These are phyloP conservation scores for Musa itinerans DNA, from an alignment of 176 grass and related monocot species.

Conservation along the genomic window DNA sequence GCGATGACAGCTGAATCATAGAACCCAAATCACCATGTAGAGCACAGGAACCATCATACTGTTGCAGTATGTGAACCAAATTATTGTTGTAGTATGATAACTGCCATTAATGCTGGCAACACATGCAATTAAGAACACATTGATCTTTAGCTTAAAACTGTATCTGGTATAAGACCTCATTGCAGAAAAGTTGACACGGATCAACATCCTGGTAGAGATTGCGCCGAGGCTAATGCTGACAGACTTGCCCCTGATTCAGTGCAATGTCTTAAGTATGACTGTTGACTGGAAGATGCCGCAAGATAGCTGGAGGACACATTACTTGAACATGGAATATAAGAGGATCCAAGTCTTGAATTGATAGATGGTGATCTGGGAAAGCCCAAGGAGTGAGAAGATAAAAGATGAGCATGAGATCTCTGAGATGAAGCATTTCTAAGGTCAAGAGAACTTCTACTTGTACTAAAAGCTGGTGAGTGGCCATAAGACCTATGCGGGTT, in stretches of 20 bases:
- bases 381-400: slow-evolving; percentile 43
- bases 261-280: slow-evolving; percentile 31
- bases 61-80: too few species aligned
- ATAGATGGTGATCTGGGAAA: slow-evolving; percentile 53
- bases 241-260: slow-evolving; percentile 29
- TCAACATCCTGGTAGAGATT: slow-evolving; percentile 60
- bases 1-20: too few species aligned
- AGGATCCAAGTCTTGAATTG: slow-evolving; percentile 40
- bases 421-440: slow-evolving; percentile 28
- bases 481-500: slow-evolving; percentile 23
- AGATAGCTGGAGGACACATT: slow-evolving; percentile 47
- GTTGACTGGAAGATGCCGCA: slow-evolving; percentile 50
- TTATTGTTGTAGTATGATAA: too few species aligned
- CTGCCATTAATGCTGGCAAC: too few species aligned
- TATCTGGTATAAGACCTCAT: too few species aligned
- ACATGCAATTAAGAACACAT: too few species aligned
- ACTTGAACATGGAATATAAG: slow-evolving; percentile 33
- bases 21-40: too few species aligned
- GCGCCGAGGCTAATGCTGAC: slow-evolving; percentile 25
- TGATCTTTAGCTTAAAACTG: too few species aligned
- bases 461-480: slow-evolving; percentile 28
- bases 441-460: not conserved
- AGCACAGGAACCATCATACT: too few species aligned
- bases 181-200: not conserved
- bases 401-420: slow-evolving; percentile 15